These are phyloP conservation scores for Macrolepiota dolichaula DNA, from an alignment of 768 basidiomycete species.

Conservation along the genomic window DNA sequence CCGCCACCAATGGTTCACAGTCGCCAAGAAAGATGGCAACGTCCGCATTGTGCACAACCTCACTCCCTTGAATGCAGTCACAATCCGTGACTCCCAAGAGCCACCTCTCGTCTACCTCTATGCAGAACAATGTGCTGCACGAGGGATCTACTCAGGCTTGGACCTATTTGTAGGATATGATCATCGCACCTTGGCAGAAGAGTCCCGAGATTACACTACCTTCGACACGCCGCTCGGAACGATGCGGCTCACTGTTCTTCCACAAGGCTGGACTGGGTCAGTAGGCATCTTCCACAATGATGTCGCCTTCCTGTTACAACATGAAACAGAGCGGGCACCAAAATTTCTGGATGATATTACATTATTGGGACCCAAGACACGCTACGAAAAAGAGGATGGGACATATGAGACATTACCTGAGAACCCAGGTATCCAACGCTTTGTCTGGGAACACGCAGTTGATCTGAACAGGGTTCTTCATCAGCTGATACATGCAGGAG, in stretches of 20 bases:
- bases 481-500: slow-evolving; percentile 24
- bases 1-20: slow-evolving; percentile 33
- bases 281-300: slow-evolving; percentile 28
- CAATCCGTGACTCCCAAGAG: slow-evolving; percentile 32
- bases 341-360: slow-evolving; percentile 31
- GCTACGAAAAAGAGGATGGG: slow-evolving; percentile 23
- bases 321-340: slow-evolving; percentile 21
- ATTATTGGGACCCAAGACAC: slow-evolving; percentile 26
- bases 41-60: slow-evolving; percentile 33
- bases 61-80: slow-evolving; percentile 17
- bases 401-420: slow-evolving; percentile 18
- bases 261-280: slow-evolving; percentile 38
- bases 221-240: slow-evolving; percentile 36
- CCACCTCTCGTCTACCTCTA: slow-evolving; percentile 30
- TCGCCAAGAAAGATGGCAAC: slow-evolving; percentile 30
- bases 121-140: slow-evolving; percentile 26
- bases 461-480: slow-evolving; percentile 31
- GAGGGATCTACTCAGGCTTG: slow-evolving; percentile 22
- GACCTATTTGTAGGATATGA: slow-evolving; percentile 37
- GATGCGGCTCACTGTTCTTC: slow-evolving; percentile 28
- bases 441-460: slow-evolving; percentile 35
- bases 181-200: slow-evolving; percentile 19
- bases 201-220: slow-evolving; percentile 28
- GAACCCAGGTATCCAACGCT: slow-evolving; percentile 26
- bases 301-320: slow-evolving; percentile 28